Percentiles rank a stretch among this genome's conserved stretches.
phyloP scores from a whole-genome alignment of 1,284 basidiomycete species.

The Apiotrichum brassicae region DNA sequence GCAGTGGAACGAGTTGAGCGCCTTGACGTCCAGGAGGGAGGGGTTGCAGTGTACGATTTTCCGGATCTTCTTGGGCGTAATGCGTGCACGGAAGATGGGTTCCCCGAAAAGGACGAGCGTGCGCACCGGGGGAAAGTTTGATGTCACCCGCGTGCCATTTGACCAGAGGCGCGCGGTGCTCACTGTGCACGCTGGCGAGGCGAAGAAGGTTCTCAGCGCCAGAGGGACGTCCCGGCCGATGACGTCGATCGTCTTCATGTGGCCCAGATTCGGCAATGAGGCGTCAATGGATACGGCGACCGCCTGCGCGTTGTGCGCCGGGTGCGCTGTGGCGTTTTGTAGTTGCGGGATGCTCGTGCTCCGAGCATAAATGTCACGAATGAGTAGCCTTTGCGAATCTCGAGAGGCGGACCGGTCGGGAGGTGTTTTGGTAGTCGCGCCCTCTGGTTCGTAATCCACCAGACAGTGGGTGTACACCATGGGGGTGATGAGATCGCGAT shows the following conservation, averaged over 20 bases:
- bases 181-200: too few species aligned
- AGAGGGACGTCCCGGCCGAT: background rate
- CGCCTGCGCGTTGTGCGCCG: background rate
- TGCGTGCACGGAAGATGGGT: background rate
- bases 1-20: background rate
- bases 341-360: too few species aligned
- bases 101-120: background rate
- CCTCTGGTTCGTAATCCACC: background rate
- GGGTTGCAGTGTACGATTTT: background rate
- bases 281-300: background rate
- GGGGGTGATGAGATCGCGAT: constrained; percentile 1
- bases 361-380: background rate
- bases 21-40: background rate
- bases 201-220: too few species aligned
- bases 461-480: background rate
- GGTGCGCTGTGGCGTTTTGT: background rate
- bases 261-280: background rate
- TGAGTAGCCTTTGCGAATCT: too few species aligned
- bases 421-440: too few species aligned
- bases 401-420: background rate
- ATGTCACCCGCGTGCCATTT: background rate
- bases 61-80: background rate
- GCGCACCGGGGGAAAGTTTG: background rate
- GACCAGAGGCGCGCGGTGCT: background rate
- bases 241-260: background rate